Evolutionary conservation across 257 asterid genomes (phyloP).

Genomic region (Perilla frutescens): DNA sequence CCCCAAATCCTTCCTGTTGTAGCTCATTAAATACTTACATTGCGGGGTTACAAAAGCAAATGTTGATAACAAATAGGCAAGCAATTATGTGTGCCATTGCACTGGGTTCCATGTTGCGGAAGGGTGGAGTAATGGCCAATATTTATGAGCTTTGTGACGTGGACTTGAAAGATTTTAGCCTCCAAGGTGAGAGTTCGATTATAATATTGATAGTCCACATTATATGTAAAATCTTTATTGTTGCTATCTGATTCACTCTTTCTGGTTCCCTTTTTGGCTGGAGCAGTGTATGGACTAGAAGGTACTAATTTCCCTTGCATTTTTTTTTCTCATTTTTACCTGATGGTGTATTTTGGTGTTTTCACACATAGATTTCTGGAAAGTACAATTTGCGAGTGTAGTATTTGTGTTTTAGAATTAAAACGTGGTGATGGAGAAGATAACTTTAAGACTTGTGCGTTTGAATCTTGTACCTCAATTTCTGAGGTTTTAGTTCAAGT

Average conservation of each 20-base stretch:
- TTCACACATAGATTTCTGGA: not conserved
- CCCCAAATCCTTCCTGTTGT: slow-evolving; percentile 77
- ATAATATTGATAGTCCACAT: not conserved
- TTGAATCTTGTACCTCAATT: not conserved
- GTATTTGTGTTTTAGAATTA: not conserved
- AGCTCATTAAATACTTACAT: slow-evolving; percentile 71
- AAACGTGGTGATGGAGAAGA: not conserved
- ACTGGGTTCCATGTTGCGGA: slow-evolving; percentile 75
- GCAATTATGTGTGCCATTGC: slow-evolving; percentile 75
- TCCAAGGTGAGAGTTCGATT: slow-evolving; percentile 62
- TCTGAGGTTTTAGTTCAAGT: not conserved
- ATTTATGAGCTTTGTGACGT: slow-evolving; percentile 84
- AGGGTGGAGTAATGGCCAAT: slow-evolving; percentile 78
- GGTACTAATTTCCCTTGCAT: slow-evolving; percentile 48
- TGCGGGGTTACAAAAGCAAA: slow-evolving; percentile 68
- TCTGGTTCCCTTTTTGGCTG: slow-evolving; percentile 32
- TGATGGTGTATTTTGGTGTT: not conserved
- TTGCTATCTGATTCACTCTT: slow-evolving; percentile 36
- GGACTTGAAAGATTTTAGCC: slow-evolving; percentile 86
- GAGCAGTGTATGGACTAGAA: slow-evolving; percentile 66
- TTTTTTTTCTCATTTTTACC: slow-evolving; percentile 10
- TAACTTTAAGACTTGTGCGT: not conserved
- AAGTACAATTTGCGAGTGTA: not conserved
- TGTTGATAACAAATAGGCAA: slow-evolving; percentile 83
- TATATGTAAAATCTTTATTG: slow-evolving; percentile 1